Evolutionary conservation across 164 flowering plant species (phyloP), one percentile per base, ranked within the genome.

Genomic region (Hamamelis virginiana): DNA sequence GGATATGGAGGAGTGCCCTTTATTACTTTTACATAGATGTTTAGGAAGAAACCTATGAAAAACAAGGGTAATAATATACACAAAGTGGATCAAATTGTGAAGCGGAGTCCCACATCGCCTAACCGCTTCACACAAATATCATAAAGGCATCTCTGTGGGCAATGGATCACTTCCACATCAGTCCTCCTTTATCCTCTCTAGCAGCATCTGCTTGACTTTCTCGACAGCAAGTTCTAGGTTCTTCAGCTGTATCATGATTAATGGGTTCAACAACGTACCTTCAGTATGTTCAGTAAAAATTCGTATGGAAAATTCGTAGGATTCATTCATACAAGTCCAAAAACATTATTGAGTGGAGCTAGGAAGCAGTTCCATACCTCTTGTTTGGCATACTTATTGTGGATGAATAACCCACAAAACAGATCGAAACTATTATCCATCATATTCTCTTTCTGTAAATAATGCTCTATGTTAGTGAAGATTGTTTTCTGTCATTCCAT

Each of bases 361-460:
- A n/a, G 12, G 44, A 22, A 18, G 13, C 1, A 0, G 33, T 26
- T 21, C 6, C 51, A 12, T 81, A 89, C 94, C 89, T 87, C 89
- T 65, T 81, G 80, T 60, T 72, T 78, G 28, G 96, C 91, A 62
- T 81, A 86, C 69, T 79, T 83, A 59, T 89, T 89, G 58, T 83
- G 81, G 66, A 86, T 44, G 62, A 76, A 89, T 46, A 91, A 70
- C 61, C 96, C 94, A 26, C 80, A 72, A 64, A 78, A 91, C 43
- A 89, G 75, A 59, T 91, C 96, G 23, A 80, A 86, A 69, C 94
- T 89, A 68, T 85, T 77, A 27, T 61, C 77, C 55, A 78, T 21
- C 1, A 83, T 77, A 72, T 63, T 83, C 19, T 87, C 90, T 76
- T 75, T 87, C 91, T 89, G 88, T 84, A 73, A 61, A 56, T 33